phyloP scores from a whole-genome alignment of 805 yeast genomes.

The Hanseniaspora thailandica region DNA sequence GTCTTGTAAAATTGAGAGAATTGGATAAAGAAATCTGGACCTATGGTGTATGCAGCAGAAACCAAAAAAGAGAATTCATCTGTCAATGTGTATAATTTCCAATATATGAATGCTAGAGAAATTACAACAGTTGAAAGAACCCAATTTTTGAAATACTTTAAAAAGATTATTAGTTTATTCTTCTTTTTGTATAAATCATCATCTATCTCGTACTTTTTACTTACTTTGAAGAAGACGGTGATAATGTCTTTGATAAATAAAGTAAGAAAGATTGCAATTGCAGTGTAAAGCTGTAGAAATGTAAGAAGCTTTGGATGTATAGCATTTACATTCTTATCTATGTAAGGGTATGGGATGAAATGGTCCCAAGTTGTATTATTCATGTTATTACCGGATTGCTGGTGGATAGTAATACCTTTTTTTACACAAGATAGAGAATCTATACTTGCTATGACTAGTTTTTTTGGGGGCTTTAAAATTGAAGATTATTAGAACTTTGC shows the following conservation, averaged over 20 bases:
- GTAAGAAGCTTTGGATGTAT: conserved; percentile 8
- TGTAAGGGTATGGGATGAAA: conserved; percentile 6
- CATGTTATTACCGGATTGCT: background rate
- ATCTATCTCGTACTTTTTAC: background rate
- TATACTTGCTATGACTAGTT: no score
- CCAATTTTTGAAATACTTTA: background rate
- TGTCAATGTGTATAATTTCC: background rate
- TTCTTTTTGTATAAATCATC: background rate
- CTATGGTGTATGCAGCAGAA: background rate
- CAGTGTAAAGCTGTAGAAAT: background rate
- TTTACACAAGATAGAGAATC: no score
- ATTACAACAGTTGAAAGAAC: background rate
- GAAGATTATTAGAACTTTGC: no score
- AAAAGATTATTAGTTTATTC: background rate
- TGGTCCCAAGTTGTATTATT: background rate
- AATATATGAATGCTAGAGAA: background rate
- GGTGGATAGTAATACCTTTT: no score
- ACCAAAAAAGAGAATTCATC: background rate
- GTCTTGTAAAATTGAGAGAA: conserved; percentile 25
- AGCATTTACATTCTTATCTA: conserved; percentile 3
- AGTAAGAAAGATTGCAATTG: background rate
- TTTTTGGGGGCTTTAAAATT: no score
- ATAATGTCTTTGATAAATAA: background rate
- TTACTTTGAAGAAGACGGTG: background rate
- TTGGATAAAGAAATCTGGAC: conserved; percentile 23